Evolutionary conservation across 176 grass and related monocot species (phyloP), one percentile per base, ranked within the genome.

Genomic region (Pontederia crassipes): DNA sequence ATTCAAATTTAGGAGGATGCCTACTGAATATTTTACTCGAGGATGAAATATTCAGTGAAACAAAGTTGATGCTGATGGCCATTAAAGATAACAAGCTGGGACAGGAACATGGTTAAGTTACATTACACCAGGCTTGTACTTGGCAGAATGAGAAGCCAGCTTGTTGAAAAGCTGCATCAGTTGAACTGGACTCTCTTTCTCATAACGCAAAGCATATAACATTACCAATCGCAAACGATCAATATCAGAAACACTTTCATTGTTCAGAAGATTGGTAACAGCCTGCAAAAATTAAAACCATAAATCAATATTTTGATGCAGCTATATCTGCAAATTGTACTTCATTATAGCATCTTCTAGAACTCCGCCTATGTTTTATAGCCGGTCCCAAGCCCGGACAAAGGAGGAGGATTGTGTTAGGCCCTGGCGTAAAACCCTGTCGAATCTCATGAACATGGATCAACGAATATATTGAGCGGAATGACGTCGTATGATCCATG

Each of bases 161-260:
- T 98, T 98, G 77, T 92, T 98, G 76, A 89, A 98, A 78, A 98
- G 93, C 61, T 98, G 93, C 93, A 98, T 98, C 85, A 98, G 71
- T 53, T 92, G 93, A 88, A 98, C 93, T 48, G 93, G 84, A 49
- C 93, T 98, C 70, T 98, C 93, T 66, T 98, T 98, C 71, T 97
- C 93, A 80, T 97, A 97, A 47, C 87, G 81, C 81, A 97, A 83
- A 27, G 93, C 87, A 49, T 97, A 92, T 46, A 97, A 74, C 84
- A 97, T 81, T 52, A 97, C 87, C 29, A 92, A 68, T 45, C 93
- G 68, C 46, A 97, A 80, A 67, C 87, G 72, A 28, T 97, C 93
- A 74, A 91, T 67, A 77, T 97, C 87, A 78, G 87, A 92, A 51
- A 97, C 72, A 32, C 68, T 91, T 84, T 97, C 84, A 83, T 83